These are phyloP conservation scores for Veloporphyrellus conicus DNA, from an alignment of 1,284 basidiomycete species.

Conservation along the genomic window DNA sequence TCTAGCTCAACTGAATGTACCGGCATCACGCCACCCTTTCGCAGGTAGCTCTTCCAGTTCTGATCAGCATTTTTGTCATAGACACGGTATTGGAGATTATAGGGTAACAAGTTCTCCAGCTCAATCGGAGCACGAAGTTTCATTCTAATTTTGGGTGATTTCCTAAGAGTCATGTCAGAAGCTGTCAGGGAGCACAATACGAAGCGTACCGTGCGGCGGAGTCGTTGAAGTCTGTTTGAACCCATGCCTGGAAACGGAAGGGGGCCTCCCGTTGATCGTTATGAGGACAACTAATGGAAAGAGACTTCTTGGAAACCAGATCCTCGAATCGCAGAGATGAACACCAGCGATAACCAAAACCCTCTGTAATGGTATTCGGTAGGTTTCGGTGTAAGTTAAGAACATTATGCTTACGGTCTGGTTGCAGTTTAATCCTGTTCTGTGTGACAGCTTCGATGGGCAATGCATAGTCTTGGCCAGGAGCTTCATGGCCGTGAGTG, in stretches of 20 bases:
- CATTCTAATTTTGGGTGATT: constrained; percentile 82
- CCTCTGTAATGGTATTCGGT: constrained; percentile 51
- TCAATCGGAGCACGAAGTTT: constrained; percentile 94
- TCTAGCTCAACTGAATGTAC: constrained; percentile 93
- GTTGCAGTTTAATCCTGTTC: constrained; percentile 82
- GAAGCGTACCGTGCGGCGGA: constrained; percentile 49
- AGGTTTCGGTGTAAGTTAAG: constrained; percentile 7
- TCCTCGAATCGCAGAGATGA: constrained; percentile 90
- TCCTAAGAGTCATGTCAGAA: constrained; percentile 42
- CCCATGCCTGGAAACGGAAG: constrained; percentile 94
- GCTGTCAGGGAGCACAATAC: neutral
- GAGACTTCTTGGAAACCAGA: constrained; percentile 70
- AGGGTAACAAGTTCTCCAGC: constrained; percentile 94
- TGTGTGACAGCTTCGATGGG: constrained; percentile 90
- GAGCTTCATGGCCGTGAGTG: constrained; percentile 41
- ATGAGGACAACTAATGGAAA: constrained; percentile 85
- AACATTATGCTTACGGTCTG: constrained; percentile 69
- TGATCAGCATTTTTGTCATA: constrained; percentile 95
- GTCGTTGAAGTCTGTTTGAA: constrained; percentile 74
- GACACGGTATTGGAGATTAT: constrained; percentile 92
- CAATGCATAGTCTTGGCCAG: constrained; percentile 86
- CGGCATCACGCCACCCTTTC: constrained; percentile 93
- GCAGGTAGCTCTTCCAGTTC: constrained; percentile 88
- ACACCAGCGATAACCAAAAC: constrained; percentile 94
- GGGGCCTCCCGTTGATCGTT: constrained; percentile 80